phyloP scores from a whole-genome alignment of 495 filamentous ascomycete species.

The Penicillium maclennaniae region DNA sequence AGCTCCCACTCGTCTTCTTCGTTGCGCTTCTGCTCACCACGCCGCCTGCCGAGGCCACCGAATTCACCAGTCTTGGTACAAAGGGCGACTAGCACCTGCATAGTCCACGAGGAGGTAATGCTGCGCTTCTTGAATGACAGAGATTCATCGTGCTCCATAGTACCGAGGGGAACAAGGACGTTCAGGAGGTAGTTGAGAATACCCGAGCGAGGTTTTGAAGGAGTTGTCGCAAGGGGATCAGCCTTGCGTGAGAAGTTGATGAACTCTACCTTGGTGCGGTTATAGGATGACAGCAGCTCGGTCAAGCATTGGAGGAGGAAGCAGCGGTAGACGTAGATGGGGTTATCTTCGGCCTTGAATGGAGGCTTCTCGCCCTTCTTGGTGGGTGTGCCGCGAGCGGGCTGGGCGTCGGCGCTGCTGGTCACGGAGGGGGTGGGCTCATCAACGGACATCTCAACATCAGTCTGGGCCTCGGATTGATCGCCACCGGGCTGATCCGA shows the following conservation, averaged over 20 bases:
- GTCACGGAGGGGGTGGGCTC: conserved; percentile 38
- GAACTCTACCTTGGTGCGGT: conserved; percentile 93
- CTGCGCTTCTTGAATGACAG: conserved; percentile 75
- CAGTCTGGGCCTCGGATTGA: conserved; percentile 40
- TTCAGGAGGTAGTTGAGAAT: conserved; percentile 92
- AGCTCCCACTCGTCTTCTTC: conserved; percentile 83
- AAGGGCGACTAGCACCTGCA: conserved; percentile 79
- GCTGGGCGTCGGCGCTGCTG: conserved; percentile 26
- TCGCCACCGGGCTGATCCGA: conserved; percentile 45
- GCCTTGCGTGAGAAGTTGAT: conserved; percentile 96
- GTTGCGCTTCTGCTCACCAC: conserved; percentile 46
- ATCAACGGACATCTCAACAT: conserved; percentile 48
- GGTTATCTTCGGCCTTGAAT: conserved; percentile 91
- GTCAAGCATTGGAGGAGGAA: conserved; percentile 92
- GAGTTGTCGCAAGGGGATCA: conserved; percentile 75
- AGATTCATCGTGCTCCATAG: conserved; percentile 70
- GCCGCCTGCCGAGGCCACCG: conserved; percentile 36
- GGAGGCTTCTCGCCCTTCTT: conserved; percentile 70
- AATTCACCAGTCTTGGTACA: conserved; percentile 79
- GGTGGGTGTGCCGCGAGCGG: conserved; percentile 19
- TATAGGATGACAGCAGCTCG: conserved; percentile 90
- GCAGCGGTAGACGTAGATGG: conserved; percentile 93
- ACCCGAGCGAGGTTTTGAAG: conserved; percentile 88
- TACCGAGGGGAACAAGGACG: conserved; percentile 74
- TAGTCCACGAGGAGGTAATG: conserved; percentile 78